Evolutionary conservation across 2,329 filamentous ascomycete species (phyloP).

Genomic region (Coniochaeta prunicola): DNA sequence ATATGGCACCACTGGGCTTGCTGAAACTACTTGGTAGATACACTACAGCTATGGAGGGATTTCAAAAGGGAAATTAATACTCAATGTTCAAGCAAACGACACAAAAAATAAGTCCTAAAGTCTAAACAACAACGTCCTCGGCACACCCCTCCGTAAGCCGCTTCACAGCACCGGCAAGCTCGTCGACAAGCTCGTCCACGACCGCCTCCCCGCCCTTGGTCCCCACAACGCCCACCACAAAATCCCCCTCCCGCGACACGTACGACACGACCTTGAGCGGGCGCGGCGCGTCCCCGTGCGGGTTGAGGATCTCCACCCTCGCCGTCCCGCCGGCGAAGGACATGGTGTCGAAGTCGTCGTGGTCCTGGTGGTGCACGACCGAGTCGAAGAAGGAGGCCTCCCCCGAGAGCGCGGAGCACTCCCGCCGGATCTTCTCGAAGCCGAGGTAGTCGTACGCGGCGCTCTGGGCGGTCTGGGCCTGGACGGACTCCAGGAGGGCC

Average conservation of each 20-base stretch:
- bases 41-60: not conserved
- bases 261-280: slow-evolving; percentile 39
- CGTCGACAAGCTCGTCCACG: slow-evolving; percentile 25
- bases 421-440: slow-evolving; percentile 21
- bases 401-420: slow-evolving; percentile 20
- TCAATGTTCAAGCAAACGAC: not conserved
- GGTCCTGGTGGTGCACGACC: slow-evolving; percentile 29
- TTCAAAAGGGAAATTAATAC: not conserved
- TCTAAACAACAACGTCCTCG: not conserved
- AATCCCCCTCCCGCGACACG: slow-evolving; percentile 23
- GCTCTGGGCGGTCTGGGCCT: slow-evolving; percentile 21
- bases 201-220: slow-evolving; percentile 28
- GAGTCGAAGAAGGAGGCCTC: slow-evolving; percentile 22
- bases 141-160: not conserved
- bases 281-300: slow-evolving; percentile 28
- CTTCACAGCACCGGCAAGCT: slow-evolving; percentile 14
- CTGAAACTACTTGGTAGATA: not conserved
- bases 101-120: not conserved
- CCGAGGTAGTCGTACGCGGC: slow-evolving; percentile 26
- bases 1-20: not conserved
- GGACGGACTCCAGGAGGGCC: slow-evolving; percentile 23
- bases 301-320: slow-evolving; percentile 23
- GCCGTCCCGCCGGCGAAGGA: slow-evolving; percentile 24
- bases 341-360: slow-evolving; percentile 33
- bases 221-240: slow-evolving; percentile 35